A percentile compares a stretch with the other conserved stretches of the same genome.
phyloP scores from a whole-genome alignment of 495 filamentous ascomycete genomes.

The Ascobolus immersus region DNA sequence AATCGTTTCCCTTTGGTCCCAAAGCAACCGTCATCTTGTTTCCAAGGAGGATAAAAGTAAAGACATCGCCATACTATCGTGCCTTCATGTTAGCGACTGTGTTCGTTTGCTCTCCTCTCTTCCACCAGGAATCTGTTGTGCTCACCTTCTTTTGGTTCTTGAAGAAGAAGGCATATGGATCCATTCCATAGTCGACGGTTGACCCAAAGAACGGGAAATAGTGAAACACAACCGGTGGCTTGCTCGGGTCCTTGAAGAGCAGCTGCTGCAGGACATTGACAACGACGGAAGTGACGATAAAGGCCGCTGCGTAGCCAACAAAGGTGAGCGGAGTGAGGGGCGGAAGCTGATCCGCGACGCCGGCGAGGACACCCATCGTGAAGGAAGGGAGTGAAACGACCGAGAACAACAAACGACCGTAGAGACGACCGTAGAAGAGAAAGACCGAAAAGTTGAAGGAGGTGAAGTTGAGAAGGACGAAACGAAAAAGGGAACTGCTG shows the following conservation, averaged over 20 bases:
- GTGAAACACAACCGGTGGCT: constrained; percentile 63
- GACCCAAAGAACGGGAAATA: constrained; percentile 60
- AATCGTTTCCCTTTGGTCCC: constrained; percentile 58
- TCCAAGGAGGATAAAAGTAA: constrained; percentile 55
- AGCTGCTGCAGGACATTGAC: constrained; percentile 44
- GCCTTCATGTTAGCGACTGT: background rate
- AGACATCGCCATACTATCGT: constrained; percentile 59
- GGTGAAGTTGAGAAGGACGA: no score
- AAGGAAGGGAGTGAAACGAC: no score
- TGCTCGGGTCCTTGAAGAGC: constrained; percentile 41
- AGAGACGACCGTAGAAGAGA: no score
- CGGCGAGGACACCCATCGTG: no score
- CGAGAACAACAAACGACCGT: no score
- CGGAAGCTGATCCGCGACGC: no score
- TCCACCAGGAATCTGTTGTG: background rate
- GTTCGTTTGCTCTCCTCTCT: background rate
- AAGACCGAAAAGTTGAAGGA: no score
- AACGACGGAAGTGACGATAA: constrained; percentile 29
- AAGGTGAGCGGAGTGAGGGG: no score
- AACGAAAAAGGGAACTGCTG: no score
- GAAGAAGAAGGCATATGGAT: constrained; percentile 56
- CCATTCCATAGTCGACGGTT: constrained; percentile 59
- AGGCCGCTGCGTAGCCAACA: no score
- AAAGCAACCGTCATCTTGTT: constrained; percentile 52
- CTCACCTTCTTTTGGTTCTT: constrained; percentile 40